Evolutionary conservation across 768 basidiomycete genomes (phyloP), one percentile per base, ranked within the genome.

Genomic region (Phaeolepiota aurea): DNA sequence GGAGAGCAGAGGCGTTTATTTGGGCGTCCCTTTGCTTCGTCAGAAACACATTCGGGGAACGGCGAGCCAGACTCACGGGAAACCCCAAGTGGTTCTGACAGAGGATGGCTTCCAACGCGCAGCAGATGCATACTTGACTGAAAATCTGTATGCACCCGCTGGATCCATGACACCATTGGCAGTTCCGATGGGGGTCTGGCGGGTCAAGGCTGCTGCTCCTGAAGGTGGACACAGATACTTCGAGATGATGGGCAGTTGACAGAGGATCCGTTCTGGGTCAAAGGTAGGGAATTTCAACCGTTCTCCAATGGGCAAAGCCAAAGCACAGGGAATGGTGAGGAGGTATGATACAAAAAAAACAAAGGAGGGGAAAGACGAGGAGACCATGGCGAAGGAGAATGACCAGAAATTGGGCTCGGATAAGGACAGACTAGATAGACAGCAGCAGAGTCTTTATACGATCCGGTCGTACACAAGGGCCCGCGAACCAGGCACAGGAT

Each of bases 41-140:
- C 20, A 33, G 37, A 35, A 44, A 45, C 36, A 35, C 23, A 23
- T 20, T 43, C n/a, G 20, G 9, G 5, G 11, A 41, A 15, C 7
- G 5, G 4, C 4, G n/a, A 4, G 31, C n/a, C 14, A 33, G 19
- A 40, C 78, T 52, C 53, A 86, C 84, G 82, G 79, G 30, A 82
- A 64, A 41, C 56, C 49, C 85, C 84, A 87, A 7, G 62, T 53
- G 0, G 71, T 66, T 2, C 65, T 74, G 2, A 78, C 49, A 2
- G 66, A 58, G 1, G 85, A 79, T 4, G 71, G 62, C 32, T 64
- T 57, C 79, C 82, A 88, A 42, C 85, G 69, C 11, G 62, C 45
- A 4, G 80, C 79, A 42, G 64, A 65, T 5, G 76, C 85, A 54
- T 88, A 88, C 50, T 69, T 78, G 43, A 82, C 82, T 21, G 74